Base-by-base conservation (phyloP, 1,284 basidiomycete genomes). In the Heliocybe sulcata region DNA sequence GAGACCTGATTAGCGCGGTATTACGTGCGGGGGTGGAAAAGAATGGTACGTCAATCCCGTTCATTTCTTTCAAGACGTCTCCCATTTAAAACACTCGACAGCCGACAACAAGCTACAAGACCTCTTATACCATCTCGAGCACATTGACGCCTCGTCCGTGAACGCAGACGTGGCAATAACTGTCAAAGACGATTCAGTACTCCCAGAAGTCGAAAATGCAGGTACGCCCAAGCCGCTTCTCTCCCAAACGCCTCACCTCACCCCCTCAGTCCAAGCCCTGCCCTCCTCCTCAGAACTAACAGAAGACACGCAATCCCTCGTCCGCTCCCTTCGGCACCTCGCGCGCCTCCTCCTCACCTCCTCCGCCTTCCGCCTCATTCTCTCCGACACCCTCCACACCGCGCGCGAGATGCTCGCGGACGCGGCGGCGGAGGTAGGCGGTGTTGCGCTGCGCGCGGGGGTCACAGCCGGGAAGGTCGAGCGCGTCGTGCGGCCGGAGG, bases 31-130 rank as follows among this genome's bases (percentile, higher is more conserved):
- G 76, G 0, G 60, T 72, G 58, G 77, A 80, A 60, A 80, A 80
- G 61, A 81, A 80, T 57, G 67, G 79, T 79, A 55, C 51, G 72
- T 59, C 16, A 27, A 26, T 35, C 10, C 33, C 42, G 14, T 57
- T 42, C 35, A 38, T 11, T 11, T 38, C 12, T 35, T 20, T 38
- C 19, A 33, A 10, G n/a, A n/a, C n/a, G 12, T 12, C 33, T 47
- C 31, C 38, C 53, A 45, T 55, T 9, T 20, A 35, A 45, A n/a
- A 27, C 38, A 0, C 42, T 20, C 20, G 16, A 29, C 56, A 80
- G 78, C 69, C 54, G 77, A 80, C 57, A 66, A 80, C 60, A 68
- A 63, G 54, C 8, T 79, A 1, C 79, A 81, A 58, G 72, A 78
- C 23, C 35, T 79, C 52, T 56, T 25, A 35, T 65, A 2, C 62